phyloP scores from a whole-genome alignment of 768 basidiomycete genomes.

The Vararia minispora region DNA sequence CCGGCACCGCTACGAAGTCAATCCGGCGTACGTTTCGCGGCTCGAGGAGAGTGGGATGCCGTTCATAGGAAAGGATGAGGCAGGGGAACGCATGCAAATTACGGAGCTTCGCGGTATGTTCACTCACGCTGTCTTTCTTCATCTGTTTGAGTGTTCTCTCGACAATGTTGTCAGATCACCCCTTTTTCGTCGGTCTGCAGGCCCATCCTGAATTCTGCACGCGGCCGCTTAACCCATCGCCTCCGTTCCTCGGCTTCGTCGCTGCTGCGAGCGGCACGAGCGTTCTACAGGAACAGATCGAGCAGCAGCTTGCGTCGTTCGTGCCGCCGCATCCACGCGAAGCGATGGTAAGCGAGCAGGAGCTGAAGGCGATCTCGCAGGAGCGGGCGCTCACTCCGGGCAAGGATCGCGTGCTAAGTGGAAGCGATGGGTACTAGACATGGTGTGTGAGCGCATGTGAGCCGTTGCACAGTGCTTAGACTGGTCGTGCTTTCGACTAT shows the following conservation, averaged over 20 bases:
- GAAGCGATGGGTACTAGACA: constrained; percentile 2
- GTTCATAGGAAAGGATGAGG: constrained; percentile 86
- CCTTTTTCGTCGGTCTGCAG: constrained; percentile 89
- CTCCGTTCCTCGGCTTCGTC: constrained; percentile 93
- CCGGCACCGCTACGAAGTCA: constrained; percentile 93
- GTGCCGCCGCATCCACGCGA: constrained; percentile 66
- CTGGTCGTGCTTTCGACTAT: too few relatives aligned
- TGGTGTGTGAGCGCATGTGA: too few relatives aligned
- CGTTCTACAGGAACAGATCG: constrained; percentile 63
- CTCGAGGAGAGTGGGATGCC: constrained; percentile 63
- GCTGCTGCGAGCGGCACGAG: constrained; percentile 53
- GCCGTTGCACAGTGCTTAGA: too few relatives aligned
- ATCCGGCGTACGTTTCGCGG: constrained; percentile 71
- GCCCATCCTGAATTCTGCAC: constrained; percentile 99
- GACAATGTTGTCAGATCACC: constrained; percentile 53
- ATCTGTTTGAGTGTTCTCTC: background rate
- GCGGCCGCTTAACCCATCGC: constrained; percentile 93
- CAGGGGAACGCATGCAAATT: constrained; percentile 95
- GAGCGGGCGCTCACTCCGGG: constrained; percentile 9
- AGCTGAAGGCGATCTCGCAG: constrained; percentile 28
- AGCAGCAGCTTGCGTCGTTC: constrained; percentile 48
- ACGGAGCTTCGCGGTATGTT: constrained; percentile 72
- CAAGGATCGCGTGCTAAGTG: constrained; percentile 9
- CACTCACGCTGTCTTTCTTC: background rate
- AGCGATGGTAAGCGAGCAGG: constrained; percentile 62